A percentile compares a stretch with the other conserved stretches of the same genome.
These are phyloP conservation scores for Stephania japonica DNA, from an alignment of 164 flowering plant species.

Conservation along the genomic window DNA sequence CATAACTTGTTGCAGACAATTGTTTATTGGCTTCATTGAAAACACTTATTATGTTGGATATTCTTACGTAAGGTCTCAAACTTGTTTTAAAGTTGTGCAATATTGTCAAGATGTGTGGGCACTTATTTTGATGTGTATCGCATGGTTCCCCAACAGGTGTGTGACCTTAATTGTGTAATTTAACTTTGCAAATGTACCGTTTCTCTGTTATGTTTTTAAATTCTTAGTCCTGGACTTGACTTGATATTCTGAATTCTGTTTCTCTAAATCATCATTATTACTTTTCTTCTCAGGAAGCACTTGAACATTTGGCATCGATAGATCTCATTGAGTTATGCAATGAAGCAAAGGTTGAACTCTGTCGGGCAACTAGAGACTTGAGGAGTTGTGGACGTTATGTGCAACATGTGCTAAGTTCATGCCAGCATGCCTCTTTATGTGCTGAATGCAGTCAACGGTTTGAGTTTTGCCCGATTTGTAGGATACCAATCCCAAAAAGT, in stretches of 20 bases:
- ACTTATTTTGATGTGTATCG: no score
- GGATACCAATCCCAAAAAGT: constrained; percentile 52
- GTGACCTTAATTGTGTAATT: no score
- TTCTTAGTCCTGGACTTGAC: neutral
- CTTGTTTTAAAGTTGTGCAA: no score
- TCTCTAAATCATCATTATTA: neutral
- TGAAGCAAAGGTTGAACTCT: constrained; percentile 86
- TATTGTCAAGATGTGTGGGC: no score
- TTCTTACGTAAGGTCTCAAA: no score
- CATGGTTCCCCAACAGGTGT: no score
- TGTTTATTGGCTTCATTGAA: neutral
- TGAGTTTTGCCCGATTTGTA: constrained; percentile 90
- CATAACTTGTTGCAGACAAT: neutral
- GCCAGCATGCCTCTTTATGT: constrained; percentile 92
- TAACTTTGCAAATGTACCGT: no score
- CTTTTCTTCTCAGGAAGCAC: constrained; percentile 54
- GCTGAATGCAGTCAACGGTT: constrained; percentile 84
- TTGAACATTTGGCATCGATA: constrained; percentile 68
- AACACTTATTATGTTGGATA: no score
- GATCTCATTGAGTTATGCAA: constrained; percentile 82
- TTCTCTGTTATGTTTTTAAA: neutral
- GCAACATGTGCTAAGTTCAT: constrained; percentile 54
- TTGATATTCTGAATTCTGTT: neutral
- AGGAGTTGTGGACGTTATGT: constrained; percentile 91
- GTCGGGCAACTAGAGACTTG: constrained; percentile 90